These are phyloP conservation scores for Ceratobasidium sp. DNA, from an alignment of 1,284 basidiomycete species.

Conservation along the genomic window DNA sequence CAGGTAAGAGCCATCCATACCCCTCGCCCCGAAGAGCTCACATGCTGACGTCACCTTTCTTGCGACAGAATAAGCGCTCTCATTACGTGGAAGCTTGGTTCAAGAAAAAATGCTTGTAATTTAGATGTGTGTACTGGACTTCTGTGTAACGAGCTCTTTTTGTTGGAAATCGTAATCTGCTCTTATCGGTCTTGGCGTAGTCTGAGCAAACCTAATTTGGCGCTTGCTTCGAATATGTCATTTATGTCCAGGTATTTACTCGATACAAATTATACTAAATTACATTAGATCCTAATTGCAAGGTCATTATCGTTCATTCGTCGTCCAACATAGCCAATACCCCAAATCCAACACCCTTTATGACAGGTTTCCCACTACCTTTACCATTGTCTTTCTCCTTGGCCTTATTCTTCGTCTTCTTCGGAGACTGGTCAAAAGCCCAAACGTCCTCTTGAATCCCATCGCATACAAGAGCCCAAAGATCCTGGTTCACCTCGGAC, in stretches of 20 bases:
- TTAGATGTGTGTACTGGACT: constrained; percentile 30
- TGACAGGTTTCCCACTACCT: not conserved
- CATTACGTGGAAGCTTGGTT: constrained; percentile 3
- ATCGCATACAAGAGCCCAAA: constrained; percentile 61
- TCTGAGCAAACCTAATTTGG: not conserved
- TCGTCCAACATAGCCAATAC: constrained; percentile 46
- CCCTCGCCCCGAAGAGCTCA: constrained; percentile 16
- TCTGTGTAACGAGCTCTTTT: constrained; percentile 32
- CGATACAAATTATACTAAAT: not conserved
- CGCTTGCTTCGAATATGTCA: too few species aligned
- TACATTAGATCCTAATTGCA: not conserved
- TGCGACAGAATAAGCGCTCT: constrained; percentile 32
- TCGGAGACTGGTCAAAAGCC: constrained; percentile 36
- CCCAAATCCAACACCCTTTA: constrained; percentile 45
- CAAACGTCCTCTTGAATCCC: constrained; percentile 61
- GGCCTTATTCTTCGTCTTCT: constrained; percentile 51
- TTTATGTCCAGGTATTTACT: not conserved
- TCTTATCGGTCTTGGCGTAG: not conserved
- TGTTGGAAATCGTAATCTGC: not conserved
- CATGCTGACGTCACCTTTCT: constrained; percentile 34
- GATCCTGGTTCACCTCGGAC: constrained; percentile 37
- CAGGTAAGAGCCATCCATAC: constrained; percentile 55
- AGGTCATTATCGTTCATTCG: constrained; percentile 32
- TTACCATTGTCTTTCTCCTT: constrained; percentile 33
- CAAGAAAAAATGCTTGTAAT: not conserved